A percentile compares a stretch with the other conserved stretches of the same genome.
phyloP scores from a whole-genome alignment of 1,284 basidiomycete species.

The Ceratobasidium sp. region DNA sequence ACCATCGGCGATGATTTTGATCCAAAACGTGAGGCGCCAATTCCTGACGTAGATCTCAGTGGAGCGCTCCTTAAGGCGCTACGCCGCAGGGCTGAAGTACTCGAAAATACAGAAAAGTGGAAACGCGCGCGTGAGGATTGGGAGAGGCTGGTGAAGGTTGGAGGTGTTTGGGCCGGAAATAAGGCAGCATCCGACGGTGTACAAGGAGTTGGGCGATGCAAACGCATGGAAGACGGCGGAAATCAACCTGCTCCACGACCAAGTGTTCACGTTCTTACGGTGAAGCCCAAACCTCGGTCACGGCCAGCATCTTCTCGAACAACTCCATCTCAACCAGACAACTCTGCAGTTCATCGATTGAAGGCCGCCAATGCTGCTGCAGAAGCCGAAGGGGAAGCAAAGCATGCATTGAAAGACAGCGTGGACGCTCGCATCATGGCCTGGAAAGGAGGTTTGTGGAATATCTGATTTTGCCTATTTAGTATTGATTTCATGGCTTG shows the following conservation, averaged over 20 bases:
- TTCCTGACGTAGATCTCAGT: conserved; percentile 64
- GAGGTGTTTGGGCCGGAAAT: conserved; percentile 66
- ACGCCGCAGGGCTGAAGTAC: conserved; percentile 85
- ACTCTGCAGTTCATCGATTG: conserved; percentile 72
- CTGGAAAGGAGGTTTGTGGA: conserved; percentile 76
- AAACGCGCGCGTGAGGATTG: conserved; percentile 84
- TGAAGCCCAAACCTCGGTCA: conserved; percentile 55
- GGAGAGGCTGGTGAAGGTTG: conserved; percentile 72
- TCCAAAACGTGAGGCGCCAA: conserved; percentile 64
- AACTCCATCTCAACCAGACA: conserved; percentile 60
- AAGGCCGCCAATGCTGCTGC: conserved; percentile 72
- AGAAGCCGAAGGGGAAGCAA: conserved; percentile 82
- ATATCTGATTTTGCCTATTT: neutral
- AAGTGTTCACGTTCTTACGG: conserved; percentile 47
- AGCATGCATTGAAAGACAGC: conserved; percentile 80
- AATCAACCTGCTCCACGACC: conserved; percentile 50
- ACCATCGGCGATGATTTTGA: conserved; percentile 66
- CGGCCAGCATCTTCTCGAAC: conserved; percentile 49
- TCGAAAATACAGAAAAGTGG: conserved; percentile 92
- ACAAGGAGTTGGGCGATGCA: conserved; percentile 77
- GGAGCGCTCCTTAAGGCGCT: conserved; percentile 87
- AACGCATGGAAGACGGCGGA: conserved; percentile 67
- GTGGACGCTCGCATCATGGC: conserved; percentile 81
- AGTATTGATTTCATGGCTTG: neutral
- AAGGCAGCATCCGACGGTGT: conserved; percentile 71